phyloP scores from a whole-genome alignment of 768 basidiomycete genomes.

The Boletus subcaerulescens region DNA sequence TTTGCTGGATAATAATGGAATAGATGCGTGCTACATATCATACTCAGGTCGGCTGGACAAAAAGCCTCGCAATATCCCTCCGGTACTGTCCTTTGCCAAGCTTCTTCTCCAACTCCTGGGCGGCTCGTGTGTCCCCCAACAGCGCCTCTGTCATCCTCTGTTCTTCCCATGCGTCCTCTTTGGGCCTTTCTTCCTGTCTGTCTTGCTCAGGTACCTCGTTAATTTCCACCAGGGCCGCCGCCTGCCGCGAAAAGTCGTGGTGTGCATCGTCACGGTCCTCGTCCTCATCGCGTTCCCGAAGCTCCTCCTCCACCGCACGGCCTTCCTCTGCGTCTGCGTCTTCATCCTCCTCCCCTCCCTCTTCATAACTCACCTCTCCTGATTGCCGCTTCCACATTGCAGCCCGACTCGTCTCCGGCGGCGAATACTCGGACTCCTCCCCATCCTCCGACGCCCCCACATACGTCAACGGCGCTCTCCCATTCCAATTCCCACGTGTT shows the following conservation, averaged over 20 bases:
- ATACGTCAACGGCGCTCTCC: conserved; percentile 4
- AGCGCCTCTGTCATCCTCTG: neutral
- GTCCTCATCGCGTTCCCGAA: neutral
- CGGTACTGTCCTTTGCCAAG: conserved; percentile 17
- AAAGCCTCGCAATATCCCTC: conserved; percentile 8
- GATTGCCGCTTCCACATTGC: conserved; percentile 24
- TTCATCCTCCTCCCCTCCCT: neutral
- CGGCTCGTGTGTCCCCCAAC: neutral
- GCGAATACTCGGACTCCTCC: conserved; percentile 23
- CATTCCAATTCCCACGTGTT: neutral
- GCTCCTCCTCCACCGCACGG: conserved; percentile 11
- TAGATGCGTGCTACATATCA: too few species aligned
- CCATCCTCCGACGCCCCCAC: conserved; percentile 12
- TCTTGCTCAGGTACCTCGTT: neutral
- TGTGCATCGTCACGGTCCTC: neutral
- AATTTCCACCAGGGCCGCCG: neutral
- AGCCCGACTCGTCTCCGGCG: conserved; percentile 28
- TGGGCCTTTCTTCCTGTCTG: neutral
- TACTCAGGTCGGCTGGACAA: conserved; percentile 1
- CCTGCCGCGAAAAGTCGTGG: conserved; percentile 10
- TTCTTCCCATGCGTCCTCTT: neutral
- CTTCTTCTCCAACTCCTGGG: conserved; percentile 11
- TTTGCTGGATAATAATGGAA: too few species aligned
- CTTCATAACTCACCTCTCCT: conserved; percentile 2
- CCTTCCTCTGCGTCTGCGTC: conserved; percentile 7